Evolutionary conservation across 2,329 filamentous ascomycete species (phyloP).

Genomic region (Fusarium torreyae): DNA sequence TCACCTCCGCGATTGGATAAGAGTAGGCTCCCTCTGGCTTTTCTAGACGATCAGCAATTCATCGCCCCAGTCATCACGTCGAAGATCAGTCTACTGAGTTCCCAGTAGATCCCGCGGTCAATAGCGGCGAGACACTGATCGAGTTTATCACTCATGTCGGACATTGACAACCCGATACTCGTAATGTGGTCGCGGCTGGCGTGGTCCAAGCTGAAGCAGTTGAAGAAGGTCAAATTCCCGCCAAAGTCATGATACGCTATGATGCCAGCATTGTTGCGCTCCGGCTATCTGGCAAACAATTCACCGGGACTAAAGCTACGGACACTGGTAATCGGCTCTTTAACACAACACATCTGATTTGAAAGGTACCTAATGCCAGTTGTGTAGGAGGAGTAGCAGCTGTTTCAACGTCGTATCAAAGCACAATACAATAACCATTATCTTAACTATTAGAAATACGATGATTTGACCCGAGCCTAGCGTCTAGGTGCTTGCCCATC

Average conservation of each 20-base stretch:
- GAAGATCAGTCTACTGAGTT: slow-evolving; percentile 59
- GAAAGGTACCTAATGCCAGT: background rate
- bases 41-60: slow-evolving; percentile 51
- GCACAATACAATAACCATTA: too few species aligned
- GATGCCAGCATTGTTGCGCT: slow-evolving; percentile 64
- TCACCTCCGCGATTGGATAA: slow-evolving; percentile 60
- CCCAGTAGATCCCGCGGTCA: slow-evolving; percentile 74
- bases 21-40: slow-evolving; percentile 59
- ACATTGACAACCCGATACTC: slow-evolving; percentile 54
- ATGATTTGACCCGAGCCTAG: too few species aligned
- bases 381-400: too few species aligned
- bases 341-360: slow-evolving; percentile 66
- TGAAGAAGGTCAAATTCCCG: slow-evolving; percentile 19
- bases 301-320: slow-evolving; percentile 64
- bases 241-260: slow-evolving; percentile 34
- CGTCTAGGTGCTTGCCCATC: too few species aligned
- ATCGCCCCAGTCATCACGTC: slow-evolving; percentile 57
- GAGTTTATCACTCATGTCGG: slow-evolving; percentile 54
- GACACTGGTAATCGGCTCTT: slow-evolving; percentile 74
- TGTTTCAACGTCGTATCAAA: too few species aligned
- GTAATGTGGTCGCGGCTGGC: slow-evolving; percentile 69
- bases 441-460: too few species aligned
- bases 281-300: slow-evolving; percentile 70
- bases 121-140: slow-evolving; percentile 54
- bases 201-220: slow-evolving; percentile 64